Evolutionary conservation across 2,329 filamentous ascomycete genomes (phyloP), one percentile per base, ranked within the genome.

Genomic region (Massarina eburnea): DNA sequence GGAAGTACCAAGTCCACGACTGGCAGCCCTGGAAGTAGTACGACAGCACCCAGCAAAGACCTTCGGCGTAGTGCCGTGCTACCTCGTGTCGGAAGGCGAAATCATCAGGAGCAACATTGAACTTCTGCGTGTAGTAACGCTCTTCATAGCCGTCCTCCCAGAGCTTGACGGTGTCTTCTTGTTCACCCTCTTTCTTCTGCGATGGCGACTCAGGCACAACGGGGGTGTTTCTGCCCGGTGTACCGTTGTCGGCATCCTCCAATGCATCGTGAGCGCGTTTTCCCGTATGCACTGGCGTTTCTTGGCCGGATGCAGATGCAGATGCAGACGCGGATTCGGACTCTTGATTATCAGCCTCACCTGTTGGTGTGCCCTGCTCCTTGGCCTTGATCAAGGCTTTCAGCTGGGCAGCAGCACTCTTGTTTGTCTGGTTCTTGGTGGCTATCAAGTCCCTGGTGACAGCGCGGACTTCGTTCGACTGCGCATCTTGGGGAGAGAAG

Each of bases 1-100:
- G 94, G 65, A 96, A 99, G 69, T 94, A 99, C 94, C 94, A 99
- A 41, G 92, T 95, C 94, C 95, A 99, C 0, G 91, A 96, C 18
- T 94, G 91, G 61, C 94, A 99, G 20, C 94, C 94, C 71, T 99
- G 94, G 71, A 96, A 96, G 70, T 99, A 99, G 72, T 99, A 99
- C 27, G 91, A 78, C 40, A 99, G 76, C 30, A 99, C 94, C 94
- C 95, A 99, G 18, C 88, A 88, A 8, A 99, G 80, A 27, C 94
- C 94, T 75, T 97, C 91, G 10, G 92, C 91, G 68, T 99, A 99
- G n/a, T 89, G 83, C 43, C 84, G 82, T 27, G 88, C 94, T 45
- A 99, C 95, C 63, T 90, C 82, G 70, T 91, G 87, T 43, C 92
- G 88, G 71, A 97, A 97, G 41, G 84, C 88, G 39, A 88, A 77